A percentile compares a stretch with the other conserved stretches of the same genome.
phyloP scores from a whole-genome alignment of 108 stramenopile species.

The Nitzschia sp. region DNA sequence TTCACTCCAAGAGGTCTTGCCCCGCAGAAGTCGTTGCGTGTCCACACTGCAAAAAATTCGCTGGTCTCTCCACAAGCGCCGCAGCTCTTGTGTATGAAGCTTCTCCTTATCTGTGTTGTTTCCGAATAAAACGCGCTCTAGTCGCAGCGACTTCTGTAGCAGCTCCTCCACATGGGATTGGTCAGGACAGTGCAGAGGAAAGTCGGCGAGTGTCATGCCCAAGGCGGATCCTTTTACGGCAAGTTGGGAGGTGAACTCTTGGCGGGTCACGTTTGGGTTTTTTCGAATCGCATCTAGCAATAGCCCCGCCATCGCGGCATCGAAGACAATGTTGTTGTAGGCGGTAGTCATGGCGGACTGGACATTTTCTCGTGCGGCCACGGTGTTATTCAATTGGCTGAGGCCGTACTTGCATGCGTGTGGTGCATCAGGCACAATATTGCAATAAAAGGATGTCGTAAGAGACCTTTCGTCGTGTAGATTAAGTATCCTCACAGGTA shows the following conservation, averaged over 20 bases:
- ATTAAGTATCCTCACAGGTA: not conserved
- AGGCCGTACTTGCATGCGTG: conserved; percentile 8
- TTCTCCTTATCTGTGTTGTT: not conserved
- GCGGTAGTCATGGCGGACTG: conserved; percentile 4
- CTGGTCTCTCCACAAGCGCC: conserved; percentile 3
- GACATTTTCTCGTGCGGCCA: not conserved
- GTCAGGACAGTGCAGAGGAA: conserved; percentile 19
- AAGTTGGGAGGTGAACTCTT: not conserved
- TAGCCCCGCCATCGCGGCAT: not conserved
- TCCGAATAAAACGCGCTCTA: conserved; percentile 5
- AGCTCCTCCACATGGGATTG: not conserved
- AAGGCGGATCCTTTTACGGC: not conserved
- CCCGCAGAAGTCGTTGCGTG: not conserved
- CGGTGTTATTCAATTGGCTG: not conserved
- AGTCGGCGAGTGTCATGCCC: not conserved
- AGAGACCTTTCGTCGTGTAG: not conserved
- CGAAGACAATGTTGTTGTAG: conserved; percentile 30
- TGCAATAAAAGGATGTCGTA: conserved; percentile 9
- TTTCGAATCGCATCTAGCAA: not conserved
- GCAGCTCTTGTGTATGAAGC: not conserved
- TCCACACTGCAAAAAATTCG: conserved; percentile 17
- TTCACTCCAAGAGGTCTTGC: conserved; percentile 12
- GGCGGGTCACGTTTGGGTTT: not conserved
- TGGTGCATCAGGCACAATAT: conserved; percentile 19
- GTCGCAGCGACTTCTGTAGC: conserved; percentile 4